Evolutionary conservation across 805 yeast genomes (phyloP), one percentile per base, ranked within the genome.

Genomic region (Spathaspora boniae): DNA sequence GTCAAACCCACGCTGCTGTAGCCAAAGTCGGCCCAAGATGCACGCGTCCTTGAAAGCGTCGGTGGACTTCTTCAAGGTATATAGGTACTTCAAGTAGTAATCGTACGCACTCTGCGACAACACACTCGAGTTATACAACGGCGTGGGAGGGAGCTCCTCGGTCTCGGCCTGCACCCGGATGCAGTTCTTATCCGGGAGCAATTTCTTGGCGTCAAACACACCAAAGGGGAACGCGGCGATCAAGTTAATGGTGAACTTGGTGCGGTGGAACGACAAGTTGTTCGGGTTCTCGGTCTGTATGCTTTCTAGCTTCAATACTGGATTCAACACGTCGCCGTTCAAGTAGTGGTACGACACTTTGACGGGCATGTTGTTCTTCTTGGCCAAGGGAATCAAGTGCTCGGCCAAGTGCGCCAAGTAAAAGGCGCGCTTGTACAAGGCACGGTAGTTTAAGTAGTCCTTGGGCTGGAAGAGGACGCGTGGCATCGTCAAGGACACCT

Each of bases 391-490:
- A 26, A 74, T 70, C 44, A 89, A 63, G 36, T 78, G 70, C 31
- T 80, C 80, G 1, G 94, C 82, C 39, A 93, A 51, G 52, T 78
- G 82, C 1, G 96, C 91, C 37, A 88, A 48, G 52, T 88, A 93
- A 47, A 86, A 91, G 6, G 96, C 79, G 46, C 96, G 74, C 60
- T 93, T 93, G 63, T 91, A 88, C 38, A 87, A 65, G 26, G 93
- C 91, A 54, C 98, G 72, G 63, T 85, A 87, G 62, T 93, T 93
- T 49, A 91, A 67, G 51, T 81, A 86, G 58, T 93, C 98, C 62
- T 93, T 93, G 34, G 82, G 80, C 51, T 83, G 88, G 53, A 93
- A 83, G 31, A 84, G 55, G 18, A 64, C 60, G 34, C 65, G 60
- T 5, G 97, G 96, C 89, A 93, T 91, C 4, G 86, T 80, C 26